A percentile compares a stretch with the other conserved stretches of the same genome.
Evolutionary conservation across 2,329 filamentous ascomycete genomes (phyloP).

Genomic region (Phyllosticta citribraziliensis): DNA sequence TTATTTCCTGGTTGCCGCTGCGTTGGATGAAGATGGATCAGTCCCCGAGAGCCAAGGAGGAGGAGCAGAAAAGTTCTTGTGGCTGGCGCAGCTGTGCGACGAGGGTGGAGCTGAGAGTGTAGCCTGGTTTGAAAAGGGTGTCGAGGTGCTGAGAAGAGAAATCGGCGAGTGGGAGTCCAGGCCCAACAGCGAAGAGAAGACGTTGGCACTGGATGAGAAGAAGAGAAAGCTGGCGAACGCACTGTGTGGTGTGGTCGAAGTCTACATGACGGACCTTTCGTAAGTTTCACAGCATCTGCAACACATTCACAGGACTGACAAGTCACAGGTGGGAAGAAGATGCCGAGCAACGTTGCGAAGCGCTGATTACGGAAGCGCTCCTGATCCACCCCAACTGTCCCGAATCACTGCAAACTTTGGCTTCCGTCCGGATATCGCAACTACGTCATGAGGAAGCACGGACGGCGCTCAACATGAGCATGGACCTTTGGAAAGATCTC

Average conservation of each 20-base stretch:
- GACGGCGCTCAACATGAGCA: conserved; percentile 66
- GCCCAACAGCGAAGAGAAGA: conserved; percentile 31
- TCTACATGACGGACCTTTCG: conserved; percentile 97
- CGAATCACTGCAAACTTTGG: conserved; percentile 91
- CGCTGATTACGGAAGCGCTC: conserved; percentile 81
- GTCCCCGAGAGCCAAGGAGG: conserved; percentile 63
- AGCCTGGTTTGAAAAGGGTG: conserved; percentile 56
- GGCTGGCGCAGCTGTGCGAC: conserved; percentile 79
- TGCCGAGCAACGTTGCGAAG: conserved; percentile 80
- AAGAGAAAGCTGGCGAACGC: conserved; percentile 76
- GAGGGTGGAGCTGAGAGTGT: conserved; percentile 52
- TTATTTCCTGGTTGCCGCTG: conserved; percentile 63
- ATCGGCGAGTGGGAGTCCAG: conserved; percentile 52
- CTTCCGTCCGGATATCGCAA: conserved; percentile 89
- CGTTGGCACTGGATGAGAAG: conserved; percentile 51
- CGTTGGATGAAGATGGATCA: conserved; percentile 65
- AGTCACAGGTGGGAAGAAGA: conserved; percentile 62
- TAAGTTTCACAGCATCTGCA: conserved; percentile 36
- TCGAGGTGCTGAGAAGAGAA: conserved; percentile 59
- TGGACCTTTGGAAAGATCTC: conserved; percentile 74
- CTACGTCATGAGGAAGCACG: conserved; percentile 66
- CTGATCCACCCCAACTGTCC: conserved; percentile 70
- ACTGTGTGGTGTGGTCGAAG: conserved; percentile 88
- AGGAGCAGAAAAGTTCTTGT: conserved; percentile 88
- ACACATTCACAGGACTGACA: neutral